Conservation (phyloP, 2,329 filamentous ascomycete species). For the Ceratocystis cacaofunesta region DNA sequence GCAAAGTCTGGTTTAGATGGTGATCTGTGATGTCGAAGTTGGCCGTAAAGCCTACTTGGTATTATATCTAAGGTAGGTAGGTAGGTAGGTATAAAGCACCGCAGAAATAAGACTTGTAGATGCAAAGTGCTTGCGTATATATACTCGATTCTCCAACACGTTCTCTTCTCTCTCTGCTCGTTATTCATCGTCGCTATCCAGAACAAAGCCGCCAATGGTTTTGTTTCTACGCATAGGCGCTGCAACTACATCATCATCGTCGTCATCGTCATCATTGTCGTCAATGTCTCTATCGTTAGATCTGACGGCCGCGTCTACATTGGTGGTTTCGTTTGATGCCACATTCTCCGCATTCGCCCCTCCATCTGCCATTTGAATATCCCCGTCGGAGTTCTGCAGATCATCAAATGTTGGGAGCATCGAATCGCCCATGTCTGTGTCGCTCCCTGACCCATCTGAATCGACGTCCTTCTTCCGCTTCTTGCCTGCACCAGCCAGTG, state of each 20-base stretch:
- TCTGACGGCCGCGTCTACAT: too few relatives aligned
- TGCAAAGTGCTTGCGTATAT: background rate
- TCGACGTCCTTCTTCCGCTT: slow-evolving; percentile 14
- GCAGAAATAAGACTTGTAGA: background rate
- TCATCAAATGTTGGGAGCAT: slow-evolving; percentile 12
- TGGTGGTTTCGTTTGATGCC: background rate
- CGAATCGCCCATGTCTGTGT: slow-evolving; percentile 11
- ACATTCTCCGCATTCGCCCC: background rate
- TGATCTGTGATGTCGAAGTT: too few relatives aligned
- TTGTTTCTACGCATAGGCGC: background rate
- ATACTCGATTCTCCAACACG: background rate
- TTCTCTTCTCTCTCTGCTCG: background rate
- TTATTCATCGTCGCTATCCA: slow-evolving; percentile 10
- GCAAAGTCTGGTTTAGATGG: too few relatives aligned
- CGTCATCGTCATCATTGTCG: slow-evolving; percentile 6
- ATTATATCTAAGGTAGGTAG: too few relatives aligned
- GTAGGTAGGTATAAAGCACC: background rate
- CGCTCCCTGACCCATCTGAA: slow-evolving; percentile 7
- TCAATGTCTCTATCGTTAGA: too few relatives aligned
- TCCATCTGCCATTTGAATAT: slow-evolving; percentile 3
- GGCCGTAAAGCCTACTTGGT: too few relatives aligned
- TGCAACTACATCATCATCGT: slow-evolving; percentile 5
- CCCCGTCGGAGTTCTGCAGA: background rate
- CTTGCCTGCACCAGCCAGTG: background rate
- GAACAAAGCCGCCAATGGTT: slow-evolving; percentile 14